Evolutionary conservation across 495 filamentous ascomycete genomes (phyloP).

Genomic region (Trichoderma reesei): DNA sequence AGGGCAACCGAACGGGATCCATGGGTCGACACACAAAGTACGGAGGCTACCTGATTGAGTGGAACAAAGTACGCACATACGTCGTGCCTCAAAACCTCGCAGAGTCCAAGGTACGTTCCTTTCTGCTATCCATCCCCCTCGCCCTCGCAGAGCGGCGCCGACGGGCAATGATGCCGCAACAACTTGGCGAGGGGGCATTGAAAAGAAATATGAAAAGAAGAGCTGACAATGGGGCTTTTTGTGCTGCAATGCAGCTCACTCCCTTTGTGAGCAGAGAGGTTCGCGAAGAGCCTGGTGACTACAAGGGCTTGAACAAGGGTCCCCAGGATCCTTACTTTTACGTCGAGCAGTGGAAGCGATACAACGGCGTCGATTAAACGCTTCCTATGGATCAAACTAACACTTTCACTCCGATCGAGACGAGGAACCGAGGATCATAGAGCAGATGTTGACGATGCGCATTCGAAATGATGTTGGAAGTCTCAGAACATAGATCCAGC

Average conservation of each 20-base stretch:
- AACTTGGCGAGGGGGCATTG: background rate
- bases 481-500: background rate
- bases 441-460: background rate
- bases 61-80: slow-evolving; percentile 81
- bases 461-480: background rate
- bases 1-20: slow-evolving; percentile 79
- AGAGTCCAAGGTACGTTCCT: slow-evolving; percentile 55
- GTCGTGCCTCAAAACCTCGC: slow-evolving; percentile 59
- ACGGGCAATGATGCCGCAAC: no score
- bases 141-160: slow-evolving; percentile 11
- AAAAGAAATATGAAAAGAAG: background rate
- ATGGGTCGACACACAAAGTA: slow-evolving; percentile 80
- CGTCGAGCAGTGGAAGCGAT: slow-evolving; percentile 10
- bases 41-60: slow-evolving; percentile 77
- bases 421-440: background rate
- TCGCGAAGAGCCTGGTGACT: slow-evolving; percentile 1
- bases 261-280: slow-evolving; percentile 11
- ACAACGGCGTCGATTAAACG: slow-evolving; percentile 8
- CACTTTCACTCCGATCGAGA: background rate
- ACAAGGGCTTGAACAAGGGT: slow-evolving; percentile 4
- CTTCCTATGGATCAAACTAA: background rate
- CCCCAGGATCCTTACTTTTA: slow-evolving; percentile 11
- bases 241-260: background rate
- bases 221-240: background rate
- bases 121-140: background rate